Percentiles rank a stretch among this genome's conserved stretches.
phyloP scores from a whole-genome alignment of 2,329 filamentous ascomycete species.

The Colletotrichum graminicola region DNA sequence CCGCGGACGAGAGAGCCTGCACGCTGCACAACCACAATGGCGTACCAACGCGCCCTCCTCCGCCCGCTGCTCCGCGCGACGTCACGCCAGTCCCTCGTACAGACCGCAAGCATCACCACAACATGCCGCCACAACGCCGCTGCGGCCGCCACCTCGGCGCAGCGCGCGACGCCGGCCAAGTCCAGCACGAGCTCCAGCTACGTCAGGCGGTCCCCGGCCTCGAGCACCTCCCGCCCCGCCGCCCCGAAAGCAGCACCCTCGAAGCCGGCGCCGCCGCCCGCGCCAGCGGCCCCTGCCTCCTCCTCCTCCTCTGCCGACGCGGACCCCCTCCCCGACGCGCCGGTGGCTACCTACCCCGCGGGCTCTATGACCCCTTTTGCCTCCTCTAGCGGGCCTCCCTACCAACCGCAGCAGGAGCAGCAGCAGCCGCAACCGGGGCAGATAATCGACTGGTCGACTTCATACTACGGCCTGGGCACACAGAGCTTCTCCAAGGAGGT shows the following conservation, averaged over 20 bases:
- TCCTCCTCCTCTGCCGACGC: constrained; percentile 13
- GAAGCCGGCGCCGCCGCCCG: not conserved
- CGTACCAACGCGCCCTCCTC: constrained; percentile 33
- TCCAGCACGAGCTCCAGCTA: not conserved
- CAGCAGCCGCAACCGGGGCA: constrained; percentile 33
- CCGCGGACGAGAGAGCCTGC: too few relatives aligned
- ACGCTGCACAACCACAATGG: constrained; percentile 24
- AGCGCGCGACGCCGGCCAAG: not conserved
- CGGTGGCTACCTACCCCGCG: not conserved
- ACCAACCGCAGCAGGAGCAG: constrained; percentile 4
- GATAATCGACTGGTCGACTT: constrained; percentile 81
- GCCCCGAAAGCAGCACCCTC: not conserved
- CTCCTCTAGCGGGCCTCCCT: constrained; percentile 12
- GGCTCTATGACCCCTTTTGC: constrained; percentile 13
- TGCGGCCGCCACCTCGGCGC: not conserved
- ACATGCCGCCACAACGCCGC: constrained; percentile 13
- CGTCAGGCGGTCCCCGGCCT: not conserved
- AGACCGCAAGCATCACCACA: constrained; percentile 12
- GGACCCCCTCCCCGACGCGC: constrained; percentile 10
- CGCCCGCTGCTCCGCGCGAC: constrained; percentile 37
- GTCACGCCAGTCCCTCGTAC: not conserved
- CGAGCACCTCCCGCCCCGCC: not conserved
- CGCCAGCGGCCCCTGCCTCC: not conserved
- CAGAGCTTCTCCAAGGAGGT: constrained; percentile 79
- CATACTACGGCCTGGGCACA: constrained; percentile 82